Base-by-base conservation (phyloP, 805 yeast genomes). In the Starmerella asiatica region DNA sequence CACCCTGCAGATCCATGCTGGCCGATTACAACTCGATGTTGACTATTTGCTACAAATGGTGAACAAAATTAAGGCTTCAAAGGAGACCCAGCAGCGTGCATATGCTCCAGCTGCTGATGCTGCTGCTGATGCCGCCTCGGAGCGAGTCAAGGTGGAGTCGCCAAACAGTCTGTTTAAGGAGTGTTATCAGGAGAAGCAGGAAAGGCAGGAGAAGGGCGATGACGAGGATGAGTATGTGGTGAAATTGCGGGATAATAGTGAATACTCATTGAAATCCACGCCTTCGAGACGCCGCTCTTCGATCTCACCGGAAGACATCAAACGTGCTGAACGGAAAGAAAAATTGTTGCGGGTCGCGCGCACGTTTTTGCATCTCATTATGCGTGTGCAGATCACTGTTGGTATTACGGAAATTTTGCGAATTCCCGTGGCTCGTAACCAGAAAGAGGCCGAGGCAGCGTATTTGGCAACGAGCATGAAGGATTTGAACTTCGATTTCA, bases 321-420 rank as follows among this genome's bases (percentile, higher is more conserved):
- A 14, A 6, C 18, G 6, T 4, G 9, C 9, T 9, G 8, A 21
- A 5, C 27, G 12, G 8, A 17, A 5, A 24, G 24, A 27, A 5
- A 9, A 12, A 5, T 5, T 14, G 17, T 17, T 6, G 15, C 7
- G 21, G 14, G 28, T 17, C 3, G 39, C 50, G 2, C 20, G 27
- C 19, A 14, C 32, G 18, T 18, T 45, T 41, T 59, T 62, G 5
- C 50, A 58, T 19, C 55, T 62, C 2, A 56, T 62, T 21, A 55
- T 58, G 23, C 62, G 60, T 23, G 46, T 60, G 18, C 63, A 61
- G 33, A 34, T 63, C 43, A 60, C 60, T 30, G 42, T 56, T 21
- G 52, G 54, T 12, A 49, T 49, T n/a, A 29, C 60, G 19, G 61
- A 56, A 11, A 38, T 63, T 3, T 45, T 51, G 24, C 52, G 49